These are phyloP conservation scores for Aspergillus mulundensis DNA, from an alignment of 495 filamentous ascomycete genomes.

Conservation along the genomic window DNA sequence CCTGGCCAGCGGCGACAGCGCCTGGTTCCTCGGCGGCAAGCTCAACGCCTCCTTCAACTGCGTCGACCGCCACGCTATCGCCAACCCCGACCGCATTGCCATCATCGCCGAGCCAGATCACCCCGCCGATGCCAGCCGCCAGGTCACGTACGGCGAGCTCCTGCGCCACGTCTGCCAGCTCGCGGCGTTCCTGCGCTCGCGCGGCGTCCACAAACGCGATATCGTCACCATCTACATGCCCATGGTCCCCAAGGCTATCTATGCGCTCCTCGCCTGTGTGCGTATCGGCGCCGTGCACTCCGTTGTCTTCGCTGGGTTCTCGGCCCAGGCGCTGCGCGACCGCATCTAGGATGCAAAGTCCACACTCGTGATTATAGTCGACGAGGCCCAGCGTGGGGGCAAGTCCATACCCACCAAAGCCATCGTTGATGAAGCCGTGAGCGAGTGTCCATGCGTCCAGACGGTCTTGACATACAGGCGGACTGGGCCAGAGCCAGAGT, in stretches of 20 bases:
- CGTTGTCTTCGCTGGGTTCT: conserved; percentile 97
- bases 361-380: conserved; percentile 90
- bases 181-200: conserved; percentile 80
- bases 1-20: conserved; percentile 74
- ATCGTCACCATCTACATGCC: conserved; percentile 95
- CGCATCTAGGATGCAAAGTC: conserved; percentile 87
- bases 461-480: too few species aligned
- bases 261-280: conserved; percentile 85
- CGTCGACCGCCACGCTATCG: conserved; percentile 91
- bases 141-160: conserved; percentile 88
- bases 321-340: conserved; percentile 91
- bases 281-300: conserved; percentile 97
- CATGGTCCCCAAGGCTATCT: conserved; percentile 94
- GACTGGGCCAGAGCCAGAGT: too few species aligned
- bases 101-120: conserved; percentile 99
- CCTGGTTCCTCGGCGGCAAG: conserved; percentile 92
- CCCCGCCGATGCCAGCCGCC: conserved; percentile 77
- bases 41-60: conserved; percentile 97
- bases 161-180: conserved; percentile 86
- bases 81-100: conserved; percentile 84
- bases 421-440: conserved; percentile 97
- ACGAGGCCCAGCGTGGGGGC: conserved; percentile 96
- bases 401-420: conserved; percentile 98
- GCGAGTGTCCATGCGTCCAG: conserved; percentile 86
- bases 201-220: conserved; percentile 96